phyloP scores from a whole-genome alignment of 331 rosid genomes.

The Phaseolus coccineus region DNA sequence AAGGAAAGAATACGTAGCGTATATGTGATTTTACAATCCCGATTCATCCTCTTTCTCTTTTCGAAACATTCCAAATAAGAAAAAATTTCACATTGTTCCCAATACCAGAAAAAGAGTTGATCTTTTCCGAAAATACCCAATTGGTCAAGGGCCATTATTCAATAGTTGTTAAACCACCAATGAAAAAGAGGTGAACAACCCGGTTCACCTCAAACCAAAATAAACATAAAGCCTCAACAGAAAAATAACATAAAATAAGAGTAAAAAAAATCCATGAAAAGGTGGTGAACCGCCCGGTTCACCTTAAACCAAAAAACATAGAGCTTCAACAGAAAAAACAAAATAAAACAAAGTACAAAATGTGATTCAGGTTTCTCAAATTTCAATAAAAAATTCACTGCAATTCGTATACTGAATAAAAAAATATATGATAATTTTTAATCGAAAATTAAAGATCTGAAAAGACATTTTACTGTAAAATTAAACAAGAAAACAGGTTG shows the following conservation, averaged over 20 bases:
- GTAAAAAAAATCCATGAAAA: not conserved
- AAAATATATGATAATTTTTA: not conserved
- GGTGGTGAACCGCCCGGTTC: no score
- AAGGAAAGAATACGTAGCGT: conserved; percentile 8
- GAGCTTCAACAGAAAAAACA: not conserved
- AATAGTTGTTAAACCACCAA: conserved; percentile 47
- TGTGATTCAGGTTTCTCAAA: not conserved
- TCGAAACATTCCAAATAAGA: conserved; percentile 29
- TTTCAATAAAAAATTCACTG: not conserved
- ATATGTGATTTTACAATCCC: conserved; percentile 29
- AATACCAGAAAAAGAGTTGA: conserved; percentile 24
- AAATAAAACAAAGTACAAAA: not conserved
- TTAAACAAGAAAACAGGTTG: not conserved
- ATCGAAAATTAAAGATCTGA: not conserved
- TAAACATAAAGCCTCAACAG: not conserved
- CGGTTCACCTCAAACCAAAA: conserved; percentile 12
- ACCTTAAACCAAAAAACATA: not conserved
- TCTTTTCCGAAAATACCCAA: not conserved
- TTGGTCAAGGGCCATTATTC: conserved; percentile 4
- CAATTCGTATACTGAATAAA: not conserved
- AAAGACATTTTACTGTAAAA: not conserved
- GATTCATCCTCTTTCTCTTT: conserved; percentile 28
- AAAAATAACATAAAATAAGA: no score
- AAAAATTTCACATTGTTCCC: conserved; percentile 11
- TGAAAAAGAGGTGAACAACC: conserved; percentile 26